Conservation (phyloP, 139 green algal genomes). For the Closterium sp. region DNA sequence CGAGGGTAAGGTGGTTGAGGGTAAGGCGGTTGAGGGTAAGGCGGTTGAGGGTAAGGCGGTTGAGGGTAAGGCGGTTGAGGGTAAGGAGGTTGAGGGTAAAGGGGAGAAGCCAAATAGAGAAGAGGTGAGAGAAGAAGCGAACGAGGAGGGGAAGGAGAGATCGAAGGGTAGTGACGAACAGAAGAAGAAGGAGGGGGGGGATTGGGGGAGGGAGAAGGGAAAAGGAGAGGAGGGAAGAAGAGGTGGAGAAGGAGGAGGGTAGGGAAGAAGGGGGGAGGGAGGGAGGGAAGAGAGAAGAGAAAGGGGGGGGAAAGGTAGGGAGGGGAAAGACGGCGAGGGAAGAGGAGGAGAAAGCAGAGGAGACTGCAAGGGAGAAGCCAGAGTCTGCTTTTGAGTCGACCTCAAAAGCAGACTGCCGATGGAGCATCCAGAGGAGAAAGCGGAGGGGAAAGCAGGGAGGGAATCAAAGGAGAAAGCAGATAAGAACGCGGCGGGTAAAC, state of each 20-base stretch:
- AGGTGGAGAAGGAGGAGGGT: not conserved
- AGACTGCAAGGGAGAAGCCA: not conserved
- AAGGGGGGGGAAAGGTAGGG: not conserved
- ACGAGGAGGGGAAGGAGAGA: not conserved
- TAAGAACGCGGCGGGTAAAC: not conserved
- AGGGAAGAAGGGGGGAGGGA: not conserved
- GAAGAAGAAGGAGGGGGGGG: too few relatives aligned
- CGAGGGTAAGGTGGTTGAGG: not conserved
- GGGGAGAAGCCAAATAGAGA: not conserved
- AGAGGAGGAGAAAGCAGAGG: not conserved
- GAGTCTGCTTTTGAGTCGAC: too few relatives aligned
- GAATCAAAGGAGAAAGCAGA: not conserved
- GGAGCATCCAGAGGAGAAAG: too few relatives aligned
- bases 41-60: not conserved
- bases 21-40: not conserved
- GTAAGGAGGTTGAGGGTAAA: not conserved
- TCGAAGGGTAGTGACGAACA: not conserved
- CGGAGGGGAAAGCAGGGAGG: not conserved
- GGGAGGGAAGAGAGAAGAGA: not conserved
- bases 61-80: not conserved
- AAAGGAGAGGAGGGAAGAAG: not conserved
- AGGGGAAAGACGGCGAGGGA: too few relatives aligned
- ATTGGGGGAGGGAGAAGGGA: not conserved
- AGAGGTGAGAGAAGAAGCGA: not conserved
- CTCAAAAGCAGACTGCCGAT: too few relatives aligned